Percentiles rank a stretch among this genome's conserved stretches.
These are phyloP conservation scores for Anethum foeniculum DNA, from an alignment of 140 eudicot species.

Conservation along the genomic window DNA sequence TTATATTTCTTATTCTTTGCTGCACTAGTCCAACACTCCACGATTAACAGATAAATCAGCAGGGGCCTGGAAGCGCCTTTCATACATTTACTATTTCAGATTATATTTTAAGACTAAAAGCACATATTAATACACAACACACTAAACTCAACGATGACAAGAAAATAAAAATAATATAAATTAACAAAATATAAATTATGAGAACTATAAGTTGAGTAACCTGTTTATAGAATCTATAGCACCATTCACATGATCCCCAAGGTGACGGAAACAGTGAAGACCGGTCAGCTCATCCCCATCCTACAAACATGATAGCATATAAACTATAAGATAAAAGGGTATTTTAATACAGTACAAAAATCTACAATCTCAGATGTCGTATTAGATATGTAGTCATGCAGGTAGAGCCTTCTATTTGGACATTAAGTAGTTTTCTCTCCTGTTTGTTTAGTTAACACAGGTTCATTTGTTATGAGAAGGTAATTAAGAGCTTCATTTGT, in stretches of 20 bases:
- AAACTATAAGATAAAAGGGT: neutral
- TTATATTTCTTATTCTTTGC: neutral
- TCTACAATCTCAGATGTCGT: neutral
- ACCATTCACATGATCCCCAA: conserved; percentile 73
- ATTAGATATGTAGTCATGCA: neutral
- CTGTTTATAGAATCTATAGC: conserved; percentile 83
- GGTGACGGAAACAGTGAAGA: conserved; percentile 94
- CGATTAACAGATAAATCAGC: neutral
- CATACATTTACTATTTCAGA: neutral
- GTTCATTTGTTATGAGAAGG: neutral
- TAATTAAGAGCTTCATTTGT: neutral
- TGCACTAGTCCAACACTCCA: neutral
- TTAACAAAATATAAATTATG: no score
- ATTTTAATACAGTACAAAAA: neutral
- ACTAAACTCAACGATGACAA: neutral
- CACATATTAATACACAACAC: neutral
- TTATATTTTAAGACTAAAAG: neutral
- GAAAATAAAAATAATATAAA: neutral
- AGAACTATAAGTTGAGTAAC: conserved; percentile 34
- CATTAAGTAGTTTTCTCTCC: neutral
- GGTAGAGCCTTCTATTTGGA: neutral
- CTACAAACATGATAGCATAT: conserved; percentile 24
- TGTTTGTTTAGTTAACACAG: neutral
- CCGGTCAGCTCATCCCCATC: conserved; percentile 88
- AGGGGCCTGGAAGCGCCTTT: neutral